Conservation (phyloP, 768 basidiomycete genomes). For the Boletus reticulatus region DNA sequence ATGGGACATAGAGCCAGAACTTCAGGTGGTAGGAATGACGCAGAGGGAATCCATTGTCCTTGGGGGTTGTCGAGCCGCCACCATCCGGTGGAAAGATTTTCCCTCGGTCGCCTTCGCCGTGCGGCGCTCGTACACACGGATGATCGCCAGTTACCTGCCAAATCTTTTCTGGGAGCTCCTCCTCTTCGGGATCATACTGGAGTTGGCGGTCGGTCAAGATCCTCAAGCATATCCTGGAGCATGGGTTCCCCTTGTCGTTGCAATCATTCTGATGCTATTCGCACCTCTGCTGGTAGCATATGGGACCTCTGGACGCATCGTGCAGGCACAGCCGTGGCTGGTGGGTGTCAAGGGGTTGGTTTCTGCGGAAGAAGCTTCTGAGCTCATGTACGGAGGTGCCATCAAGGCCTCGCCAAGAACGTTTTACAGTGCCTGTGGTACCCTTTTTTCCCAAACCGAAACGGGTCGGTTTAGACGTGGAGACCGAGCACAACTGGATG, state of each 20-base stretch:
- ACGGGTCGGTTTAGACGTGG: slow-evolving; percentile 16
- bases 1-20: slow-evolving; percentile 20
- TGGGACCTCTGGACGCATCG: slow-evolving; percentile 15
- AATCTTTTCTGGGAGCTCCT: slow-evolving; percentile 6
- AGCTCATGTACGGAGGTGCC: slow-evolving; percentile 12
- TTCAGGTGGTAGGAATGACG: slow-evolving; percentile 23
- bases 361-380: slow-evolving; percentile 21
- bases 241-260: neutral
- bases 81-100: slow-evolving; percentile 26
- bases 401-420: slow-evolving; percentile 5
- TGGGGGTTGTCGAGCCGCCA: slow-evolving; percentile 22
- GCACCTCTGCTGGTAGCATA: slow-evolving; percentile 14
- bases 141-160: slow-evolving; percentile 6
- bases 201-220: too few species aligned
- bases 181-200: neutral
- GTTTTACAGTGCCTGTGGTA: slow-evolving; percentile 20
- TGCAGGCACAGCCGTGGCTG: slow-evolving; percentile 19
- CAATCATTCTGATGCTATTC: slow-evolving; percentile 9
- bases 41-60: slow-evolving; percentile 13
- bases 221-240: neutral
- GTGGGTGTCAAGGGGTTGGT: slow-evolving; percentile 26
- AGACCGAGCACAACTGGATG: slow-evolving; percentile 8
- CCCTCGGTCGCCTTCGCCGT: slow-evolving; percentile 15
- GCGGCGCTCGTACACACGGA: slow-evolving; percentile 12
- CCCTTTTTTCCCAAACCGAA: slow-evolving; percentile 6